Evolutionary conservation across 169 alveolate genomes (phyloP), one percentile per base, ranked within the genome.

Genomic region (Plasmodium cynomolgi): DNA sequence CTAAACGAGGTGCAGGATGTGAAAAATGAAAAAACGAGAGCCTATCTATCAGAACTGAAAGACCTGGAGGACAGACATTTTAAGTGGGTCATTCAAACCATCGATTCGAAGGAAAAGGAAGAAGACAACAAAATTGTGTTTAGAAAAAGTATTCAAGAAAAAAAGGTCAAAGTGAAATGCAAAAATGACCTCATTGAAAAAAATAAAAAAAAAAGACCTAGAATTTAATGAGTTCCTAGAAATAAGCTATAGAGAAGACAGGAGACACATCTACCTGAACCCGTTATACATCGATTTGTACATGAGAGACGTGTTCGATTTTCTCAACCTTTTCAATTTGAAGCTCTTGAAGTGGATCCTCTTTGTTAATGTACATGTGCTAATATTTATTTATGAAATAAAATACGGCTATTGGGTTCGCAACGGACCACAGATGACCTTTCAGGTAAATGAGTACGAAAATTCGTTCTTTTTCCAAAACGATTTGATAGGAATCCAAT

Each of bases 351-450:
- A 90, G 34, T 34, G 41, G 23, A 71, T 90, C 7, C 77, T 90
- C 13, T 90, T 44, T 90, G 74, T 90, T n/a, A 90, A 79, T 68
- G 44, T 90, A 6, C 41, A 90, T 44, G 58, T 81, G 15, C 17
- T 90, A 47, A 23, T 79, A n/a, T 90, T 90, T 68, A 62, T 90
- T 34, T 90, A 68, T 90, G 94, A 90, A 68, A 90, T 90, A 26
- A 90, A 90, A 68, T 79, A 90, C 50, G 94, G 94, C 5, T 90
- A 90, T 8, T 90, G 94, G 94, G 94, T 90, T 37, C 68, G 94
- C 9, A 90, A 81, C 54, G 94, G 94, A 9, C 91, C 91, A 11
- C 91, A 79, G 34, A 90, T 90, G 91, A 44, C 56, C 17, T 81
- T 81, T 20, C 94, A 90, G 37, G 90, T 71, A 29, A 72, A 26